Percentiles rank a stretch among this genome's conserved stretches.
Conservation (phyloP, 805 yeast genomes). For the Blastobotrys mokoenaii region DNA sequence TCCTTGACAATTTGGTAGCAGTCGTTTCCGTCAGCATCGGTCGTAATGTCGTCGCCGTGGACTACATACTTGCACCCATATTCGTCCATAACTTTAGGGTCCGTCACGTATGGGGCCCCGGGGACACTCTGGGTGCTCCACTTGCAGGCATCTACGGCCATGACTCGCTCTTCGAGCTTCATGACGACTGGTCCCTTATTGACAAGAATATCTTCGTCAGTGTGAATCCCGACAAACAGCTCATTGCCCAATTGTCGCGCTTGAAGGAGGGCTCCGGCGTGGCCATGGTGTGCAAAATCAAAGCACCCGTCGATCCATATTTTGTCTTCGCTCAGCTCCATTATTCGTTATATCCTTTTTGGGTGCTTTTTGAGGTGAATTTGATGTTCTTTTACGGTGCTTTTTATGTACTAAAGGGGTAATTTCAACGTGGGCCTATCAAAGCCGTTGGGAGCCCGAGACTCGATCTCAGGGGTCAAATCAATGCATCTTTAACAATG, state of each 20-base stretch:
- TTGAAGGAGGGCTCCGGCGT: constrained; percentile 93
- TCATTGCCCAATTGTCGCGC: constrained; percentile 77
- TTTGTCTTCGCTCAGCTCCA: constrained; percentile 3
- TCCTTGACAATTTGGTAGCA: constrained; percentile 81
- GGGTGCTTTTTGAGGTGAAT: too few relatives aligned
- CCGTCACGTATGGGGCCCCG: constrained; percentile 90
- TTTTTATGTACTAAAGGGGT: not conserved
- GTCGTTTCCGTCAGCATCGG: constrained; percentile 93
- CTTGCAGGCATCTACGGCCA: constrained; percentile 83
- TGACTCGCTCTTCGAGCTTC: constrained; percentile 67
- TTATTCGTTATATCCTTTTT: not conserved
- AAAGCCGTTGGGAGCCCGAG: too few relatives aligned
- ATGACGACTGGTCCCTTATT: constrained; percentile 95
- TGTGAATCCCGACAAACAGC: constrained; percentile 81
- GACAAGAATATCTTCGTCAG: constrained; percentile 71
- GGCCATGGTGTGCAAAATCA: constrained; percentile 97
- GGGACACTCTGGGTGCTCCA: constrained; percentile 73
- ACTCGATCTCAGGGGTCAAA: too few relatives aligned
- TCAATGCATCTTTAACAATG: too few relatives aligned
- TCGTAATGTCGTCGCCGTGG: constrained; percentile 96
- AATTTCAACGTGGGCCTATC: too few relatives aligned
- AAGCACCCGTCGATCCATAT: constrained; percentile 96
- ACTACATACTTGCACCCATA: constrained; percentile 84
- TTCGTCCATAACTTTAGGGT: constrained; percentile 66
- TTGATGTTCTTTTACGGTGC: not conserved